These are phyloP conservation scores for Colletotrichum euphorbiae DNA, from an alignment of 2,329 filamentous ascomycete genomes.

Conservation along the genomic window DNA sequence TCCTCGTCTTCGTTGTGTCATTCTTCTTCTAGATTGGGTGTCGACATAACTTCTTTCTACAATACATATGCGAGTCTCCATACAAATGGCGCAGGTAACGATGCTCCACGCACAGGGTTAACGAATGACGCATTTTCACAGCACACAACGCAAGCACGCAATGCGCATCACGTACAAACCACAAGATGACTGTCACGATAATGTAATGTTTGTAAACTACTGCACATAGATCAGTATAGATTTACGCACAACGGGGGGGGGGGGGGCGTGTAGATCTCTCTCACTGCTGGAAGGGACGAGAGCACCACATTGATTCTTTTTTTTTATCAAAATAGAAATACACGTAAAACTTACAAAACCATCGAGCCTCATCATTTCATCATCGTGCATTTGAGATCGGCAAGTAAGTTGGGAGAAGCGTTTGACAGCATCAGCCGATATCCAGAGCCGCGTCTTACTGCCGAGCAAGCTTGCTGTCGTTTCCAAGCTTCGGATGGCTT, in stretches of 20 bases:
- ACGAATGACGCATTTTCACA: slow-evolving; percentile 14
- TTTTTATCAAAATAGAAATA: slow-evolving; percentile 4
- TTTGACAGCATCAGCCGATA: too few relatives aligned
- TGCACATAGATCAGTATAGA: slow-evolving; percentile 39
- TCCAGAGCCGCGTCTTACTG: not conserved
- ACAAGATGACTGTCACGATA: slow-evolving; percentile 39
- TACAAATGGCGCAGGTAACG: slow-evolving; percentile 27
- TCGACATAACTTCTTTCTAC: not conserved
- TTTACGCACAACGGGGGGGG: slow-evolving; percentile 17
- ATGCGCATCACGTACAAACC: slow-evolving; percentile 18
- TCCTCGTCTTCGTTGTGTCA: slow-evolving; percentile 59
- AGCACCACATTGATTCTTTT: slow-evolving; percentile 19
- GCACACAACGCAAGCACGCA: slow-evolving; percentile 5
- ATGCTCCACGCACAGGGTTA: not conserved
- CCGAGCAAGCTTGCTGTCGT: too few relatives aligned
- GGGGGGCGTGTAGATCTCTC: not conserved
- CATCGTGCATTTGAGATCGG: too few relatives aligned
- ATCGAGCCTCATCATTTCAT: not conserved
- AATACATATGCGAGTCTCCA: slow-evolving; percentile 17
- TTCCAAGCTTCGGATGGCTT: too few relatives aligned
- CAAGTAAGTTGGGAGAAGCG: too few relatives aligned
- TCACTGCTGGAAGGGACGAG: slow-evolving; percentile 28
- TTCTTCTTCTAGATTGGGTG: slow-evolving; percentile 49
- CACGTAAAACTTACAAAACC: slow-evolving; percentile 11
- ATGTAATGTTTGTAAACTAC: slow-evolving; percentile 39